phyloP scores from a whole-genome alignment of 805 yeast genomes.

The Suhomyces kilbournensis region DNA sequence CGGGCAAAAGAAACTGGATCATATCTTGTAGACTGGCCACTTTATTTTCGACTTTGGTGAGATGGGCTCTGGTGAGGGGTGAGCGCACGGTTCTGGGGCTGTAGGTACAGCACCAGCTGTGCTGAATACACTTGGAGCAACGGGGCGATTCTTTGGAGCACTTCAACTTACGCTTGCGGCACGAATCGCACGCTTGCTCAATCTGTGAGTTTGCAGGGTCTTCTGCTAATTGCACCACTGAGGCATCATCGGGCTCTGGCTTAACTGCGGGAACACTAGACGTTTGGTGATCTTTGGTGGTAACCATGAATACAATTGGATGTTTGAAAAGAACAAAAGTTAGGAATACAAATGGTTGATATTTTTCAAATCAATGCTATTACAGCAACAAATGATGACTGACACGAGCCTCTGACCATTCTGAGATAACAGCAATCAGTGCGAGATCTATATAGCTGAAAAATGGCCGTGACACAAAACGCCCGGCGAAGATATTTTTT shows the following conservation, averaged over 20 bases:
- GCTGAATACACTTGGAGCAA: slow-evolving; percentile 71
- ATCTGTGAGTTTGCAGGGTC: slow-evolving; percentile 17
- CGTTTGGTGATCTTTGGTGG: not conserved
- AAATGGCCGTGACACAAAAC: not conserved
- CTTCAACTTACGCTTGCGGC: slow-evolving; percentile 73
- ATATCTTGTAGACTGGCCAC: slow-evolving; percentile 29
- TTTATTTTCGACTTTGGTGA: slow-evolving; percentile 67
- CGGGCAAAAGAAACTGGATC: slow-evolving; percentile 32
- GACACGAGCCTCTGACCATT: not conserved
- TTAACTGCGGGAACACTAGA: not conserved
- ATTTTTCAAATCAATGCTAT: not conserved
- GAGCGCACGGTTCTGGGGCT: slow-evolving; percentile 77
- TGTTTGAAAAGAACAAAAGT: not conserved
- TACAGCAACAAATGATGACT: not conserved
- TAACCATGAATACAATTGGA: not conserved
- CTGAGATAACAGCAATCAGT: slow-evolving; percentile 1
- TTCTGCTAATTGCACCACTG: slow-evolving; percentile 43
- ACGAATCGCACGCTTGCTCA: slow-evolving; percentile 76
- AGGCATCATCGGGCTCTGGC: not conserved
- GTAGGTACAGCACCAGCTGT: slow-evolving; percentile 72
- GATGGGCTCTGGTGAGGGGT: slow-evolving; percentile 76
- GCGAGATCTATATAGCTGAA: slow-evolving; percentile 5
- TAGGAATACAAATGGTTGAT: not conserved
- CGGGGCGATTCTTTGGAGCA: slow-evolving; percentile 78
- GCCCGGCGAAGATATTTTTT: not conserved